phyloP scores from a whole-genome alignment of 2,329 filamentous ascomycete genomes.

The Colletotrichum paranaense region DNA sequence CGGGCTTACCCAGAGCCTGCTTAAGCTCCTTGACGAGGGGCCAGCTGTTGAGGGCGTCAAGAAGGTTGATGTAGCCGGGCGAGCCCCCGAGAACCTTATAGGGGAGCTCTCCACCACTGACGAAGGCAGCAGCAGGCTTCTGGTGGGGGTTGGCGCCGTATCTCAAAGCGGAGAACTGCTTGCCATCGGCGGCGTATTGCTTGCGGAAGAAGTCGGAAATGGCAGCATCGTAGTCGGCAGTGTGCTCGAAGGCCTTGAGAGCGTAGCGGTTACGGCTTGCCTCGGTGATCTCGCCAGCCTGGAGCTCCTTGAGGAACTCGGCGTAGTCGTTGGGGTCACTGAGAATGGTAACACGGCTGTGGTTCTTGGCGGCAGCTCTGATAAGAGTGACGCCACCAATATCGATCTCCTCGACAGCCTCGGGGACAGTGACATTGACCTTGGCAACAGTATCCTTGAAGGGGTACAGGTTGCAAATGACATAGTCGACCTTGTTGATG shows the following conservation, averaged over 20 bases:
- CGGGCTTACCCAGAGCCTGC: slow-evolving; percentile 85
- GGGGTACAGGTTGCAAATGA: slow-evolving; percentile 98
- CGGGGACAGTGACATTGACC: slow-evolving; percentile 94
- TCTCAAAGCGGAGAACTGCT: slow-evolving; percentile 85
- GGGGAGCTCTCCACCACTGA: slow-evolving; percentile 79
- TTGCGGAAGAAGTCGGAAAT: slow-evolving; percentile 98
- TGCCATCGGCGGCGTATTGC: slow-evolving; percentile 88
- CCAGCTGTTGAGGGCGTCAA: slow-evolving; percentile 97
- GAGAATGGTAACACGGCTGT: slow-evolving; percentile 93
- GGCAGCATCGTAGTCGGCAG: slow-evolving; percentile 93
- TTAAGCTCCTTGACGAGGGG: slow-evolving; percentile 96
- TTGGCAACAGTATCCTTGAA: slow-evolving; percentile 99
- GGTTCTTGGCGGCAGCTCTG: slow-evolving; percentile 97
- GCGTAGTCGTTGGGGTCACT: slow-evolving; percentile 95
- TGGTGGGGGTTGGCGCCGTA: slow-evolving; percentile 99
- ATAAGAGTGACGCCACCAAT: slow-evolving; percentile 98
- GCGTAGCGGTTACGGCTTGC: slow-evolving; percentile 89
- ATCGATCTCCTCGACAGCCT: slow-evolving; percentile 98
- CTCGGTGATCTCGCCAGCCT: slow-evolving; percentile 87
- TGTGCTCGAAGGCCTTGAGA: slow-evolving; percentile 98
- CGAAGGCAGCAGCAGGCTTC: slow-evolving; percentile 91
- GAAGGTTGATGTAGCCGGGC: slow-evolving; percentile 96
- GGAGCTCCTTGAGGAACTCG: slow-evolving; percentile 91
- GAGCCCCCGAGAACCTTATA: slow-evolving; percentile 93
- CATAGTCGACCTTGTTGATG: slow-evolving; percentile 94